Base-by-base conservation (phyloP, 2,329 filamentous ascomycete species). In the Periconia sp. region DNA sequence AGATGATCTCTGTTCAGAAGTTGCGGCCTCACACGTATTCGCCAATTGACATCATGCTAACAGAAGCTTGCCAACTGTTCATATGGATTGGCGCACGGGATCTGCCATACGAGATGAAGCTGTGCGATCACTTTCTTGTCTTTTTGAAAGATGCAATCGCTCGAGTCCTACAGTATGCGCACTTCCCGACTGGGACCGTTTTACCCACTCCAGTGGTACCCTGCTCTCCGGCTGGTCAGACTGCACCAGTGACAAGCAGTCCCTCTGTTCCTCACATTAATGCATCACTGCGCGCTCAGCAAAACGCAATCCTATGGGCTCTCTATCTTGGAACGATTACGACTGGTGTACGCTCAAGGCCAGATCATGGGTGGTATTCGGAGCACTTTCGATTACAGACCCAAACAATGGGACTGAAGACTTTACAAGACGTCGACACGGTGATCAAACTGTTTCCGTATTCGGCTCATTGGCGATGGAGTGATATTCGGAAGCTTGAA, bases 361-460 rank as follows among this genome's bases (percentile, higher is more conserved):
- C 62, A 17, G 59, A 62, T 40, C 45, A 61, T 41, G 30, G 40
- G 6, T 65, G 62, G 61, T 64, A 62, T 48, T 57, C 54, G 18
- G 54, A 44, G 1, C 56, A 58, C 10, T 57, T 65, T 20, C 47
- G 50, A 17, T 14, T 52, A n/a, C 55, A 61, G 10, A 27, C 60
- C 15, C 41, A 48, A 18, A 52, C 51, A 11, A 57, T 60, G 53
- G 49, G 42, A 7, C 30, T 58, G 41, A 48, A 30, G 20, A 30
- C 17, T 23, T 19, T 17, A 10, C 17, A 48, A 14, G 46, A 48
- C 23, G 18, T 48, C 35, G 40, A 41, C 14, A 18, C 18, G 9
- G 33, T n/a, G 43, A 11, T 48, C 7, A 41, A 27, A 7, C 9
- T 41, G 19, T 48, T 41, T 27, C 46, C 46, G 11, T 40, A 27